A percentile compares a stretch with the other conserved stretches of the same genome.
Evolutionary conservation across 805 yeast species (phyloP).

Genomic region (Cyberlindnera americana): DNA sequence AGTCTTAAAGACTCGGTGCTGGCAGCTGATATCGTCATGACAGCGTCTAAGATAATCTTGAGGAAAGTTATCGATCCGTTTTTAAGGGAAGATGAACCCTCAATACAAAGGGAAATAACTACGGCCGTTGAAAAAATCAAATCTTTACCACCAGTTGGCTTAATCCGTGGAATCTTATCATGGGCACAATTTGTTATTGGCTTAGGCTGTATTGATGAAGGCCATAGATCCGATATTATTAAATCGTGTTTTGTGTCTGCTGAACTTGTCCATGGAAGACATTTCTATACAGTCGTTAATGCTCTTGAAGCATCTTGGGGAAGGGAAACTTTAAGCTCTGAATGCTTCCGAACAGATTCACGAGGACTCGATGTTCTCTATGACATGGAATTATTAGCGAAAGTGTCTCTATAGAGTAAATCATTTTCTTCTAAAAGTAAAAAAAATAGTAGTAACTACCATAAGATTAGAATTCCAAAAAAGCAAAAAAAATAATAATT

Average conservation of each 20-base stretch:
- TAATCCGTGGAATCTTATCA: slow-evolving; percentile 11
- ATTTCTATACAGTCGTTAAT: slow-evolving; percentile 7
- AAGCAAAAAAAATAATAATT: slow-evolving; percentile 31
- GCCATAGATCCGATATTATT: slow-evolving; percentile 4
- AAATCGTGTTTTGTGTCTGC: slow-evolving; percentile 6
- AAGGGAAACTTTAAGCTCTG: slow-evolving; percentile 1
- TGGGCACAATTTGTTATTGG: slow-evolving; percentile 12
- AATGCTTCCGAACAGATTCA: neutral
- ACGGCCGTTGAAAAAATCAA: slow-evolving; percentile 6
- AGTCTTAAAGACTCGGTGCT: slow-evolving; percentile 19
- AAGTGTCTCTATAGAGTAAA: neutral
- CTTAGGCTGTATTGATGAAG: slow-evolving; percentile 5
- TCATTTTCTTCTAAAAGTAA: too few species aligned
- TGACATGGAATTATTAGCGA: neutral
- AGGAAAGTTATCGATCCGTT: slow-evolving; percentile 14
- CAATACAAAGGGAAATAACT: slow-evolving; percentile 15
- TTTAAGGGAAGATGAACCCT: slow-evolving; percentile 5
- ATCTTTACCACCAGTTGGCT: slow-evolving; percentile 8
- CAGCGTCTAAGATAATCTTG: slow-evolving; percentile 19
- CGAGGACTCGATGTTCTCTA: slow-evolving; percentile 8
- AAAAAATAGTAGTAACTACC: neutral
- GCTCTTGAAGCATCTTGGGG: slow-evolving; percentile 13
- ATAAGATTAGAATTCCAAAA: neutral
- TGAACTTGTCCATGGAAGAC: slow-evolving; percentile 13
- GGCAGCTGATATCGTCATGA: slow-evolving; percentile 20